Evolutionary conservation across 2,329 filamentous ascomycete species (phyloP), one percentile per base, ranked within the genome.

Genomic region (Hysterium pulicare): DNA sequence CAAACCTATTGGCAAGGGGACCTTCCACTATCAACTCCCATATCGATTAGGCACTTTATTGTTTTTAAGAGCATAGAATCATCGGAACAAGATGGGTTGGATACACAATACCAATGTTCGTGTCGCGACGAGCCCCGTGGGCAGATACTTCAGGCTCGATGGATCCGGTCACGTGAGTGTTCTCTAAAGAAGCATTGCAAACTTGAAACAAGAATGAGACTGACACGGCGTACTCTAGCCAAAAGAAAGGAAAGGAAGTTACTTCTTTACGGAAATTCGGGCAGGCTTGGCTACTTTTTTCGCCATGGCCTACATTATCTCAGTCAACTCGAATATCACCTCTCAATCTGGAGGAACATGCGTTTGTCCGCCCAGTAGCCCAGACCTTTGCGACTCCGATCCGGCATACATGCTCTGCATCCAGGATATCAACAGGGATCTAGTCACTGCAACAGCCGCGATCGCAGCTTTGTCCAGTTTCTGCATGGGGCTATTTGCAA

Each of bases 371-470:
- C 54, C 57, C 19, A 68, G 68, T 16, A 71, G 69, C 26, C 49
- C 61, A 2, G 77, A 82, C 54, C 60, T 75, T 23, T 86, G 83
- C 63, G 62, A 64, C 7, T 64, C 51, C 34, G 73, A 86, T 59
- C 57, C 71, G 4, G 77, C 77, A 17, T 89, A 89, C 54, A 61
- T 76, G 48, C 67, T 84, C n/a, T 89, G 86, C 61, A 67, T 71
- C 30, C 66, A 72, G 53, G 69, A 71, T 38, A 73, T 91, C 60
- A 85, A 86, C 66, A 81, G 87, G 23, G 89, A 95, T 60, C 70
- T 90, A 30, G 84, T 94, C 41, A 94, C 89, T 5, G 88, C 85
- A 9, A 94, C 89, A 4, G 87, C 89, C 33, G 88, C 88, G 41
- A 90, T 93, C 51, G 78, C 87, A 11, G 85, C 87, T 20, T 69